Evolutionary conservation across 1,284 basidiomycete species (phyloP).

Genomic region (Termitomyces sp.): DNA sequence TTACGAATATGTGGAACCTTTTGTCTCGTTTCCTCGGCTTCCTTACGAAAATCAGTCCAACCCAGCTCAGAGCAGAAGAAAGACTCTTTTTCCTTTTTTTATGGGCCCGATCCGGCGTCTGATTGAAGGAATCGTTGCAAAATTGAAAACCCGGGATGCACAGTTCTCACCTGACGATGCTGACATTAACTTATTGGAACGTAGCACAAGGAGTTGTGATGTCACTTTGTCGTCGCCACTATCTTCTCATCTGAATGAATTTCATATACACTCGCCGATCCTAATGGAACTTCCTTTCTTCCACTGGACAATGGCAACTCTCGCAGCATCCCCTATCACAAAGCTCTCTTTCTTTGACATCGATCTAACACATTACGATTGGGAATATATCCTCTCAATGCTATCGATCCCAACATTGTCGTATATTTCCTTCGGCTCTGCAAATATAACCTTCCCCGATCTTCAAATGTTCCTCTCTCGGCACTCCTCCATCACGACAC

Average conservation of each 20-base stretch:
- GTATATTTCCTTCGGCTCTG: slow-evolving; percentile 14
- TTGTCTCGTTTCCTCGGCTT: background rate
- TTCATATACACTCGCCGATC: background rate
- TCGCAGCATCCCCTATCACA: background rate
- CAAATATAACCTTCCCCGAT: slow-evolving; percentile 19
- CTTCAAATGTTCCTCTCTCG: slow-evolving; percentile 18
- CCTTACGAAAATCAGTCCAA: background rate
- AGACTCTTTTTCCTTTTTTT: background rate
- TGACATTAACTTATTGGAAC: background rate
- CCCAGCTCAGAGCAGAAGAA: background rate
- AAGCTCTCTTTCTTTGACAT: background rate
- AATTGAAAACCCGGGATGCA: background rate
- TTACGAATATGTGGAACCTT: slow-evolving; percentile 2
- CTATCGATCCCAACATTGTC: slow-evolving; percentile 16
- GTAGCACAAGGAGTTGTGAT: background rate
- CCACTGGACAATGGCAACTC: background rate
- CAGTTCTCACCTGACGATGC: background rate
- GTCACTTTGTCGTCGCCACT: background rate
- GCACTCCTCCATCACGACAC: slow-evolving; percentile 16
- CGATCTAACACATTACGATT: background rate
- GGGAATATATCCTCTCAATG: slow-evolving; percentile 16
- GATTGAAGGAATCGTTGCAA: background rate
- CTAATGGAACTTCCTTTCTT: slow-evolving; percentile 2
- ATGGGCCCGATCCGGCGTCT: background rate
- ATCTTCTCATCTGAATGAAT: background rate